A percentile compares a stretch with the other conserved stretches of the same genome.
Evolutionary conservation across 169 alveolate species (phyloP).

Genomic region (Theileria annulata): DNA sequence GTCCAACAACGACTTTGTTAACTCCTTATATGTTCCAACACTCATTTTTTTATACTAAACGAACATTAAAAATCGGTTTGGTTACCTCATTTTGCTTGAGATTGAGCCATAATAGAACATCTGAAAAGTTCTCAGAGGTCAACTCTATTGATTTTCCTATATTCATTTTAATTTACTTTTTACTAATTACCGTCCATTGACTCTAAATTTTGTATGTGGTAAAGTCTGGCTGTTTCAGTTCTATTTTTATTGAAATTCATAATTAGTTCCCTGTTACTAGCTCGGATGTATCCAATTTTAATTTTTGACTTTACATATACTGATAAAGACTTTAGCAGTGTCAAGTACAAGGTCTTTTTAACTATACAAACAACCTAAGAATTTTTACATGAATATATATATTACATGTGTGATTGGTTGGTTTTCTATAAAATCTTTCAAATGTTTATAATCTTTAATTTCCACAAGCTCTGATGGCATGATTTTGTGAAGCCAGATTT

Average conservation of each 20-base stretch:
- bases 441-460: slow-evolving; percentile 16
- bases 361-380: slow-evolving; percentile 64
- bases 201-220: slow-evolving; percentile 53
- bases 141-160: slow-evolving; percentile 43
- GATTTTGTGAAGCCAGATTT: slow-evolving; percentile 24
- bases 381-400: neutral
- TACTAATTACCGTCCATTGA: slow-evolving; percentile 26
- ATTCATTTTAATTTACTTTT: neutral
- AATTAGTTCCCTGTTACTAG: slow-evolving; percentile 59
- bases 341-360: slow-evolving; percentile 61
- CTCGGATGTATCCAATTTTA: slow-evolving; percentile 62
- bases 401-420: slow-evolving; percentile 20
- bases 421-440: slow-evolving; percentile 15
- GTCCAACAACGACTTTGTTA: slow-evolving; percentile 60
- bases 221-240: slow-evolving; percentile 62
- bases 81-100: slow-evolving; percentile 39
- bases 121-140: slow-evolving; percentile 25
- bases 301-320: slow-evolving; percentile 62
- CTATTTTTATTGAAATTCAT: slow-evolving; percentile 49
- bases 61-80: neutral
- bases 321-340: slow-evolving; percentile 69
- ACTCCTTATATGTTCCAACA: slow-evolving; percentile 57
- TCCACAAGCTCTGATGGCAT: slow-evolving; percentile 45
- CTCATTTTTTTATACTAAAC: slow-evolving; percentile 23
- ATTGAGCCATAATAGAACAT: slow-evolving; percentile 51